A percentile compares a stretch with the other conserved stretches of the same genome.
Evolutionary conservation across 139 green algal species (phyloP).

Genomic region (Trebouxia sp.): DNA sequence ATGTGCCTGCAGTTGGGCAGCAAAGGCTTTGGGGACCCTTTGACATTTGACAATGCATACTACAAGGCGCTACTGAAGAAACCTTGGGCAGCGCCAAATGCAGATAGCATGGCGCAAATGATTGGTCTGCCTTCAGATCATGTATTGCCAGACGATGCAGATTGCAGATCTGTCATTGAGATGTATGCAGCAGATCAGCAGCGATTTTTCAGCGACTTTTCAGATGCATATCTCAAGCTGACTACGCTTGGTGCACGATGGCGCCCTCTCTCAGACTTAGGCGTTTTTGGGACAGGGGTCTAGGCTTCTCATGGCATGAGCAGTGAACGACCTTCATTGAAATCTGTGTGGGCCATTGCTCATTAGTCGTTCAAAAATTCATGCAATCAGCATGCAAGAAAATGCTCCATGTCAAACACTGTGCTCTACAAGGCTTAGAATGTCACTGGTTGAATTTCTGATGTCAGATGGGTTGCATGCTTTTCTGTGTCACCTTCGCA

Average conservation of each 20-base stretch:
- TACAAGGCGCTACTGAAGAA: conserved; percentile 75
- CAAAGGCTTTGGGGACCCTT: conserved; percentile 91
- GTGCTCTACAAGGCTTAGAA: too few relatives aligned
- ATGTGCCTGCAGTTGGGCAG: conserved; percentile 53
- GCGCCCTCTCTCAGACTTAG: background rate
- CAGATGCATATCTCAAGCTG: conserved; percentile 62
- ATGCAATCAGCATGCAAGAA: too few relatives aligned
- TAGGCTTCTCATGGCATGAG: too few relatives aligned
- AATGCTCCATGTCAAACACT: too few relatives aligned
- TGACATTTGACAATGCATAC: conserved; percentile 93
- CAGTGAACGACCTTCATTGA: too few relatives aligned
- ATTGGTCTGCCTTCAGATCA: conserved; percentile 86
- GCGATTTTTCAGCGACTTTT: conserved; percentile 77
- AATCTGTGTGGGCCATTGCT: too few relatives aligned
- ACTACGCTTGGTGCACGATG: conserved; percentile 50
- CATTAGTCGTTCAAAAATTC: too few relatives aligned
- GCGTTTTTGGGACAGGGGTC: too few relatives aligned
- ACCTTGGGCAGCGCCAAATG: conserved; percentile 61
- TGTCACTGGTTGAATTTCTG: too few relatives aligned
- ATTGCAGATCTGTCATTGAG: conserved; percentile 54
- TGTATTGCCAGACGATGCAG: conserved; percentile 75
- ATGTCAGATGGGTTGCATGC: too few relatives aligned
- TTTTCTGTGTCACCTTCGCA: too few relatives aligned
- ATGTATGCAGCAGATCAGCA: conserved; percentile 69
- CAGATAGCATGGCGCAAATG: conserved; percentile 66